Conservation (phyloP, 257 asterid species). For the Nicotiana attenuata region DNA sequence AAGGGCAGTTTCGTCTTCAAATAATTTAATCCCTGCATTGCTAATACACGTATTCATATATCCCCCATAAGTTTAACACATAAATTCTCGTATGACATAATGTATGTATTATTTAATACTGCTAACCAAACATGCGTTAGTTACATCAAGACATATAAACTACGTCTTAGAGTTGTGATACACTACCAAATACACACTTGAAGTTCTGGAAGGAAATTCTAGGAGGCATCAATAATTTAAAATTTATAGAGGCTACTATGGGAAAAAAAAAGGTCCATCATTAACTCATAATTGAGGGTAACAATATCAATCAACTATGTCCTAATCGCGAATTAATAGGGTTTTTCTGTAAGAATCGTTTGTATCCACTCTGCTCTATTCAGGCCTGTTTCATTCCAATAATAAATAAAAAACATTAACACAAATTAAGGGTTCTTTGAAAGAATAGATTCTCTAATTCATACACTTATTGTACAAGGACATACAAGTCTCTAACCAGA, state of each 20-base stretch:
- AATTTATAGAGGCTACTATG: background rate
- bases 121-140: too few species aligned
- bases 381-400: background rate
- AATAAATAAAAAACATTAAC: background rate
- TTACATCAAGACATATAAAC: background rate
- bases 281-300: background rate
- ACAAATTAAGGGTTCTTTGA: background rate
- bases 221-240: background rate
- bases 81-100: too few species aligned
- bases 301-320: background rate
- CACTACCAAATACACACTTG: background rate
- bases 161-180: background rate
- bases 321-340: background rate
- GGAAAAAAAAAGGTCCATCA: background rate
- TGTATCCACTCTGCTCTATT: background rate
- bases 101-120: too few species aligned
- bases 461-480: background rate
- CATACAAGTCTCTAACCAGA: background rate
- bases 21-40: too few species aligned
- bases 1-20: too few species aligned
- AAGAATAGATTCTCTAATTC: background rate
- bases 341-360: background rate
- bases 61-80: too few species aligned
- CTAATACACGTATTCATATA: too few species aligned
- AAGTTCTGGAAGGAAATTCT: background rate